phyloP scores from a whole-genome alignment of 768 basidiomycete genomes.

The Lyophyllum shimeji region DNA sequence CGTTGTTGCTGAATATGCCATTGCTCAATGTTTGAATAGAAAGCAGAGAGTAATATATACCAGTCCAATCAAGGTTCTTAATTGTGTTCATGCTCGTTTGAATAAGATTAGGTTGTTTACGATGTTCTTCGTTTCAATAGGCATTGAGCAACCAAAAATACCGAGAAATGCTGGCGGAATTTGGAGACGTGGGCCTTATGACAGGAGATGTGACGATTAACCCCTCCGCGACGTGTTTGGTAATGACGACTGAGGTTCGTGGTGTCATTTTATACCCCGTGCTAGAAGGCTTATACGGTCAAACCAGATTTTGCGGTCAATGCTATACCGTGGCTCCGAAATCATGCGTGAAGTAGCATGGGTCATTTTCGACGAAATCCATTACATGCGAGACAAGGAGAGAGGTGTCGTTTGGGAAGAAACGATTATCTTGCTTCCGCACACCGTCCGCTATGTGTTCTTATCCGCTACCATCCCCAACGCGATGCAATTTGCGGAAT shows the following conservation, averaged over 20 bases:
- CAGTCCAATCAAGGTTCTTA: constrained; percentile 94
- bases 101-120: constrained; percentile 8
- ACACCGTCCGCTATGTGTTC: constrained; percentile 96
- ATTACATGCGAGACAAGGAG: constrained; percentile 99
- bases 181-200: constrained; percentile 98
- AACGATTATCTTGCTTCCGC: constrained; percentile 95
- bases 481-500: constrained; percentile 99
- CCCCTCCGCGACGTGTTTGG: constrained; percentile 92
- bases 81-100: constrained; percentile 17
- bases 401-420: constrained; percentile 99
- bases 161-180: constrained; percentile 94
- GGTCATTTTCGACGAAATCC: constrained; percentile 99
- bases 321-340: constrained; percentile 98
- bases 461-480: constrained; percentile 99
- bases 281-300: neutral
- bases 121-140: constrained; percentile 42
- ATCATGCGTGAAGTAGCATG: constrained; percentile 99
- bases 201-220: constrained; percentile 99
- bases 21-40: constrained; percentile 91
- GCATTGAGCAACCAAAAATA: constrained; percentile 99
- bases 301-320: constrained; percentile 91
- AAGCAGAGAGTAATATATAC: constrained; percentile 99
- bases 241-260: constrained; percentile 97
- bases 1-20: constrained; percentile 99
- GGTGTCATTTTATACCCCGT: neutral